phyloP scores from a whole-genome alignment of 1,139 yeast species.

The Suhomyces yuchorum region DNA sequence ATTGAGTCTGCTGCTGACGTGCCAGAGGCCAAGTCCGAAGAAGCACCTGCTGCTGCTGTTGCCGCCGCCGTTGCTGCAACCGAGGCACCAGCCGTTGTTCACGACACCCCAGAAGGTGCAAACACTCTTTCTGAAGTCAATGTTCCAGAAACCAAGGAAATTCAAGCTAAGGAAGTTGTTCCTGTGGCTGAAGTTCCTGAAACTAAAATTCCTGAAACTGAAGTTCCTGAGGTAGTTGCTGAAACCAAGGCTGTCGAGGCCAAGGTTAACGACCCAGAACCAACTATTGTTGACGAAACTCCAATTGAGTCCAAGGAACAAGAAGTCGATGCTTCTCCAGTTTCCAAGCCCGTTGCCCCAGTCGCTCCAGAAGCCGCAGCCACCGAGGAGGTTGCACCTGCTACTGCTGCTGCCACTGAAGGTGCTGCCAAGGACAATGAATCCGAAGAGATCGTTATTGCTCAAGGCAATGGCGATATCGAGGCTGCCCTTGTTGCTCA shows the following conservation, averaged over 20 bases:
- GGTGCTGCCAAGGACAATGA: constrained; percentile 11
- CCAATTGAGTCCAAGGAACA: constrained; percentile 5
- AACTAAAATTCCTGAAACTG: constrained; percentile 3
- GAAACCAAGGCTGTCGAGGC: constrained; percentile 1
- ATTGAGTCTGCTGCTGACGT: constrained; percentile 18
- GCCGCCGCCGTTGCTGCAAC: constrained; percentile 3
- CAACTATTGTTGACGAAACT: constrained; percentile 10
- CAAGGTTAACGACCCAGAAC: constrained; percentile 19
- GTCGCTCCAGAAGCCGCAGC: too few species aligned
- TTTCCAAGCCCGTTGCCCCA: constrained; percentile 18
- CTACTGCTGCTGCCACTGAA: constrained; percentile 9
- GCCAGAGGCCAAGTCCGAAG: constrained; percentile 1
- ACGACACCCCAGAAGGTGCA: constrained; percentile 2
- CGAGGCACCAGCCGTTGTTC: background rate
- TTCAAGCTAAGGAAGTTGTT: background rate
- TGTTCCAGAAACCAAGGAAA: background rate
- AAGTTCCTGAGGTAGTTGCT: constrained; percentile 4
- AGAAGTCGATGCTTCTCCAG: constrained; percentile 19
- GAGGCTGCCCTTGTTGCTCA: constrained; percentile 41
- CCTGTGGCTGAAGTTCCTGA: background rate
- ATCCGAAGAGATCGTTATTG: constrained; percentile 38
- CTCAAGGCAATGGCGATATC: constrained; percentile 40
- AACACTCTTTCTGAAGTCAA: constrained; percentile 7
- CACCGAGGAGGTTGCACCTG: constrained; percentile 8
- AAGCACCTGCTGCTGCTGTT: constrained; percentile 6